Evolutionary conservation across 148 eudicot species (phyloP).

Genomic region (Cornus controversa): DNA sequence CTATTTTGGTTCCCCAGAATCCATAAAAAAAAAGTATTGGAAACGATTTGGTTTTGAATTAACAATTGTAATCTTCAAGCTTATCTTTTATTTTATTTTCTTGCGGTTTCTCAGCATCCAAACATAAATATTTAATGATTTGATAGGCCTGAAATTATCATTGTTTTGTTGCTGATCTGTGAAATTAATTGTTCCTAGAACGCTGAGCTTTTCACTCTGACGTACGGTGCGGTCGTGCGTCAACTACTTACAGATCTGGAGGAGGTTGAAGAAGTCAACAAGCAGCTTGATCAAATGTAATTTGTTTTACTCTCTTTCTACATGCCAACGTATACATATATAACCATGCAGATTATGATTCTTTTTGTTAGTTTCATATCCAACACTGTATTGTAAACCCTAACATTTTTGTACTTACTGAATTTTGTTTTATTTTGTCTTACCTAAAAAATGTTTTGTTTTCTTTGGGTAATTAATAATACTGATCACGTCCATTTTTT

Average conservation of each 20-base stretch:
- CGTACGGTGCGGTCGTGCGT: conserved; percentile 94
- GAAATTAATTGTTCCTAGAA: conserved; percentile 38
- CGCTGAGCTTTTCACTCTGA: conserved; percentile 85
- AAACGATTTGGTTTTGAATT: too few species aligned
- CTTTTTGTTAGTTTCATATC: too few species aligned
- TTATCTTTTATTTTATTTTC: too few species aligned
- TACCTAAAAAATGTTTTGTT: too few species aligned
- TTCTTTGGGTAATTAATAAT: too few species aligned
- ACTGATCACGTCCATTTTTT: too few species aligned
- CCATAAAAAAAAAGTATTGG: too few species aligned
- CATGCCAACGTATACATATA: neutral
- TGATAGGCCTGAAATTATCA: neutral
- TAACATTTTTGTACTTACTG: too few species aligned
- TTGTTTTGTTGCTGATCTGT: neutral
- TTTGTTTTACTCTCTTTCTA: neutral
- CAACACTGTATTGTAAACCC: too few species aligned
- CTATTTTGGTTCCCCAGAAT: neutral
- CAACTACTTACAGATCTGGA: conserved; percentile 94
- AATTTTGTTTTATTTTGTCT: too few species aligned
- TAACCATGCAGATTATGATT: neutral
- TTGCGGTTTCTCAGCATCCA: neutral
- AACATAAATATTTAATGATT: neutral
- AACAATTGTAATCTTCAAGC: too few species aligned
- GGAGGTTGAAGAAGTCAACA: conserved; percentile 96
- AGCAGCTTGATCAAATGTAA: conserved; percentile 84